A percentile compares a stretch with the other conserved stretches of the same genome.
Evolutionary conservation across 768 basidiomycete species (phyloP).

Genomic region (Phlegmacium glaucopus): DNA sequence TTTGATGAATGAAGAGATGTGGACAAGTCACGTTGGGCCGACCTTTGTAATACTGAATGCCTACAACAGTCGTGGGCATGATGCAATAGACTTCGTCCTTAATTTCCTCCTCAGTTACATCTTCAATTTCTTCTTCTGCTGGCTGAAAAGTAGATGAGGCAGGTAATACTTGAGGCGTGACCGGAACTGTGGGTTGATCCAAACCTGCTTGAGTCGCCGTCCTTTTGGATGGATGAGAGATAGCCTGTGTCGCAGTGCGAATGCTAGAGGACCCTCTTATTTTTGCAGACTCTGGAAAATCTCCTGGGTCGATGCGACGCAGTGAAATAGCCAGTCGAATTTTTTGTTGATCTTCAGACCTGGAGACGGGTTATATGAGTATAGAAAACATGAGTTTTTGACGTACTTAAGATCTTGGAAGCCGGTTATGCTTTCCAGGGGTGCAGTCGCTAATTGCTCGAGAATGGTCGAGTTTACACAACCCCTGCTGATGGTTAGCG

Average conservation of each 20-base stretch:
- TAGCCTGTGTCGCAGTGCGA: conserved; percentile 3
- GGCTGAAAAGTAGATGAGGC: conserved; percentile 8
- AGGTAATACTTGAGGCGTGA: not conserved
- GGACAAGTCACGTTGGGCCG: conserved; percentile 1
- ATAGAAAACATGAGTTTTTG: not conserved
- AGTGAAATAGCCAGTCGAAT: conserved; percentile 55
- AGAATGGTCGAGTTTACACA: conserved; percentile 65
- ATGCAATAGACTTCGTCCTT: conserved; percentile 68
- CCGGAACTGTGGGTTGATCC: conserved; percentile 3
- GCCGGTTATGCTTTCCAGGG: conserved; percentile 43
- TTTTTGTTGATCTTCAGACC: conserved; percentile 59
- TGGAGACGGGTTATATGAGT: conserved; percentile 19
- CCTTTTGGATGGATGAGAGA: conserved; percentile 34
- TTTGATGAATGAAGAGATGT: conserved; percentile 8
- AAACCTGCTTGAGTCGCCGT: conserved; percentile 28
- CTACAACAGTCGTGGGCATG: conserved; percentile 64
- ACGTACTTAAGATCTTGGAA: conserved; percentile 51
- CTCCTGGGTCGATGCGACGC: conserved; percentile 51
- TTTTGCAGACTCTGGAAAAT: conserved; percentile 50
- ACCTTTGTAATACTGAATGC: conserved; percentile 82
- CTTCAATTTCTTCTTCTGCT: conserved; percentile 42
- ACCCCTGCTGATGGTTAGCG: conserved; percentile 43
- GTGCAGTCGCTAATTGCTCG: conserved; percentile 39
- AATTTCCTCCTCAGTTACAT: conserved; percentile 39
- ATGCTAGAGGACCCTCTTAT: not conserved